A percentile compares a stretch with the other conserved stretches of the same genome.
Evolutionary conservation across 164 flowering plant genomes (phyloP).

Genomic region (Vitis rotundifolia): DNA sequence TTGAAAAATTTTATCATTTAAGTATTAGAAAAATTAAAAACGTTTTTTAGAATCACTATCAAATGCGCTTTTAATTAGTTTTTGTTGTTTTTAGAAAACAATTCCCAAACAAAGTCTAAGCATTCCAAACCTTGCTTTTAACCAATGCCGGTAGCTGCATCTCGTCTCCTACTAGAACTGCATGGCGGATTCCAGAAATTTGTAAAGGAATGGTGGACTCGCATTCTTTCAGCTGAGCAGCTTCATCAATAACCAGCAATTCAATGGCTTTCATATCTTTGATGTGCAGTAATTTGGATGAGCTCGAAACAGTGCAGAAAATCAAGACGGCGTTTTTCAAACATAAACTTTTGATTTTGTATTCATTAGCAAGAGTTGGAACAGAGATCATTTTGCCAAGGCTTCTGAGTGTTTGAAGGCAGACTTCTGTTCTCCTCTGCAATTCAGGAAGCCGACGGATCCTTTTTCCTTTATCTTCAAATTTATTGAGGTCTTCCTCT

Average conservation of each 20-base stretch:
- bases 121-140: conserved; percentile 26
- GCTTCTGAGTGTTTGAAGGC: conserved; percentile 15
- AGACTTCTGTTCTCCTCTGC: background rate
- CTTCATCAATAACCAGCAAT: conserved; percentile 44
- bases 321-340: conserved; percentile 21
- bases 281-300: conserved; percentile 18
- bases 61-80: no score
- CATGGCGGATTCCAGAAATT: conserved; percentile 2
- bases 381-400: conserved; percentile 9
- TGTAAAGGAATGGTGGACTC: conserved; percentile 32
- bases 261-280: conserved; percentile 4
- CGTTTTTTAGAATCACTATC: no score
- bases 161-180: conserved; percentile 11
- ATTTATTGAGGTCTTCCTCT: no score
- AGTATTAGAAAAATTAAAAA: no score
- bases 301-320: conserved; percentile 41
- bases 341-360: conserved; percentile 18
- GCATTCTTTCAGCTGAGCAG: conserved; percentile 49
- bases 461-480: background rate
- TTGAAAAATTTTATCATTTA: no score
- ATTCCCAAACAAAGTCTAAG: no score
- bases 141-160: conserved; percentile 16
- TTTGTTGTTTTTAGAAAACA: no score
- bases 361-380: conserved; percentile 1
- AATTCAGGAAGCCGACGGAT: background rate